A percentile compares a stretch with the other conserved stretches of the same genome.
phyloP scores from a whole-genome alignment of 2,329 filamentous ascomycete genomes.

The Nemania sp. region DNA sequence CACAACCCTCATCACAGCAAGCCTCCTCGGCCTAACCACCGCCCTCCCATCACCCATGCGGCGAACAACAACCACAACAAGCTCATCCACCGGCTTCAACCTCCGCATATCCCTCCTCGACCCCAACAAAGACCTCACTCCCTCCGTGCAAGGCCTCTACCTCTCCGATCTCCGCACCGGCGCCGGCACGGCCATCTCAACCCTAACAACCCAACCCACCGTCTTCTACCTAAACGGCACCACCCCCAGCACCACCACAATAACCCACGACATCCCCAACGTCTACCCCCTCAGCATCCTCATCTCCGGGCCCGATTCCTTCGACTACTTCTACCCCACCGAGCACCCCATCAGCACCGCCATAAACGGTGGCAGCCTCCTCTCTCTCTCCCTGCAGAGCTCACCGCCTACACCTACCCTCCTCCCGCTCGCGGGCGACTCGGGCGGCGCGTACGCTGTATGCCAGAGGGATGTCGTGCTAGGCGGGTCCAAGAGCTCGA shows the following conservation, averaged over 20 bases:
- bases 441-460: conserved; percentile 13
- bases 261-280: conserved; percentile 20
- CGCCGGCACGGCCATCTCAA: conserved; percentile 15
- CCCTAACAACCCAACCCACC: background rate
- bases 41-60: background rate
- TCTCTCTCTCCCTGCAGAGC: conserved; percentile 7
- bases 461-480: conserved; percentile 17
- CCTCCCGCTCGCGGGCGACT: conserved; percentile 12
- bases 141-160: conserved; percentile 5
- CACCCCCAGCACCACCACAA: conserved; percentile 12
- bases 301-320: background rate
- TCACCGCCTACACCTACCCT: conserved; percentile 12
- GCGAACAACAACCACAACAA: background rate
- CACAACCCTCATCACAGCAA: conserved; percentile 16
- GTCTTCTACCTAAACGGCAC: conserved; percentile 32
- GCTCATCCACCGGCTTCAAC: conserved; percentile 26
- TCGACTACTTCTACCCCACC: conserved; percentile 23
- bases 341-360: conserved; percentile 24
- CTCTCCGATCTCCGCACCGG: conserved; percentile 11
- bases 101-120: conserved; percentile 21
- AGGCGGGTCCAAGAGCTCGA: background rate
- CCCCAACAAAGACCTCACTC: background rate
- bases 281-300: conserved; percentile 27
- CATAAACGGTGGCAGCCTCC: conserved; percentile 2
- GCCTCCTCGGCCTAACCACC: conserved; percentile 3